Percentiles rank a stretch among this genome's conserved stretches.
Conservation (phyloP, 179 eudicot species). For the Spergularia azorica region DNA sequence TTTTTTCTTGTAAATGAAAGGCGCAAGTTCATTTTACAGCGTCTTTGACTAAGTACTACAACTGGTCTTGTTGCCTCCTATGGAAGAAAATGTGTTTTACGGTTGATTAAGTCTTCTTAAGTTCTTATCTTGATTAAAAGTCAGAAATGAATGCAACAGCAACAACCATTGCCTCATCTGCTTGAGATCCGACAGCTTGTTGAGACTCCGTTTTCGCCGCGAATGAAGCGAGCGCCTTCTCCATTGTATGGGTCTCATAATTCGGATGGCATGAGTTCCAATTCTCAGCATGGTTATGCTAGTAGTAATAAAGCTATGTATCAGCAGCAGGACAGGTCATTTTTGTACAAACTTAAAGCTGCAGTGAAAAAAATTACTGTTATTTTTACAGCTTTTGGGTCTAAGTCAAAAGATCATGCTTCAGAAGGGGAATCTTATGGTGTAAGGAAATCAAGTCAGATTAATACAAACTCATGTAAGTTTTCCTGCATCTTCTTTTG, state of each 20-base stretch:
- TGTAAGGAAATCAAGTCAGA: constrained; percentile 16
- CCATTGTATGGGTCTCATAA: constrained; percentile 17
- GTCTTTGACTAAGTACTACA: neutral
- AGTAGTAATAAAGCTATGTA: constrained; percentile 12
- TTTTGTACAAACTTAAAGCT: constrained; percentile 23
- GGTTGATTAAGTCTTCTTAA: constrained; percentile 17
- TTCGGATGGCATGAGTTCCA: constrained; percentile 1
- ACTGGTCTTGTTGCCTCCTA: neutral
- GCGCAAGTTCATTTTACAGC: neutral
- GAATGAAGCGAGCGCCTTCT: constrained; percentile 38
- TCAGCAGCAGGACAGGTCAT: constrained; percentile 28
- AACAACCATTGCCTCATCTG: neutral
- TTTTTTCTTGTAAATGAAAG: neutral
- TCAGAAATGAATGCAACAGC: constrained; percentile 10
- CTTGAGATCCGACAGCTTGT: constrained; percentile 18
- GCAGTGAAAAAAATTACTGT: constrained; percentile 32
- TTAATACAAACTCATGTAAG: constrained; percentile 30
- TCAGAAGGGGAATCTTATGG: constrained; percentile 18
- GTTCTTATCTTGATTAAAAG: neutral
- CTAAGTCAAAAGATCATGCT: constrained; percentile 21
- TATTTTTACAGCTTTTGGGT: constrained; percentile 31
- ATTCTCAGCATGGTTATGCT: constrained; percentile 9
- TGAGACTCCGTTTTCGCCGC: no score
- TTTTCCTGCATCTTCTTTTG: neutral
- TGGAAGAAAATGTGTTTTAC: constrained; percentile 4